Percentiles rank a stretch among this genome's conserved stretches.
phyloP scores from a whole-genome alignment of 768 basidiomycete species.

The Amanita inopinata region DNA sequence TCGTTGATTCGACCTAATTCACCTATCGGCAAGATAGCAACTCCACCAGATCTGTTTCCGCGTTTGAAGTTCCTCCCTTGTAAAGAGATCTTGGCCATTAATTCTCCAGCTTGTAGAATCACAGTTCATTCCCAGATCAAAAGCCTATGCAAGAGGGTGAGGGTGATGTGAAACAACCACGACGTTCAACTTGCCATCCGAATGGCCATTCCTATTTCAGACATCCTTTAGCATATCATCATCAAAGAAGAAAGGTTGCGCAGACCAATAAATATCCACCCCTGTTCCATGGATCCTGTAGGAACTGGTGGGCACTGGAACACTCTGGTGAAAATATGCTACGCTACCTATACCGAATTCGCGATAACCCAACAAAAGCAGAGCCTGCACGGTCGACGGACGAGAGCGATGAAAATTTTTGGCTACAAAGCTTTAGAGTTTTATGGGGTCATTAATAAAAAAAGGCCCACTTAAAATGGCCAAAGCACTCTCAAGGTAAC shows the following conservation, averaged over 20 bases:
- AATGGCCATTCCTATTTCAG: slow-evolving; percentile 50
- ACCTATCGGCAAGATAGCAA: slow-evolving; percentile 66
- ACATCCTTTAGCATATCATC: slow-evolving; percentile 6
- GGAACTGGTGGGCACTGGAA: neutral
- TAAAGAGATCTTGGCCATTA: slow-evolving; percentile 51
- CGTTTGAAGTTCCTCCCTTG: slow-evolving; percentile 54
- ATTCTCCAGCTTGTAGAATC: slow-evolving; percentile 69
- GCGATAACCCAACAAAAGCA: slow-evolving; percentile 71
- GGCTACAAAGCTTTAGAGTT: slow-evolving; percentile 25
- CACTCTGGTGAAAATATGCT: neutral
- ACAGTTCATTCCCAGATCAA: slow-evolving; percentile 75
- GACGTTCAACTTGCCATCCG: slow-evolving; percentile 44
- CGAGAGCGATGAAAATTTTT: slow-evolving; percentile 58
- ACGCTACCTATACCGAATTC: slow-evolving; percentile 67
- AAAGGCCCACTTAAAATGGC: slow-evolving; percentile 46
- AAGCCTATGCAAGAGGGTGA: slow-evolving; percentile 36
- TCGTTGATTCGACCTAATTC: slow-evolving; percentile 13
- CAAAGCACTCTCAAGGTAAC: slow-evolving; percentile 55
- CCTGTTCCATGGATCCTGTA: slow-evolving; percentile 67
- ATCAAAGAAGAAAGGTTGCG: slow-evolving; percentile 6
- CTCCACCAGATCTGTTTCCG: slow-evolving; percentile 77
- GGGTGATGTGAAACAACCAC: slow-evolving; percentile 8
- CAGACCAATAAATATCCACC: slow-evolving; percentile 74
- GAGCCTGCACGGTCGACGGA: slow-evolving; percentile 70
- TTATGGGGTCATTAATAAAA: neutral